Conservation (phyloP, 257 asterid species). For the Solanum microdontum region DNA sequence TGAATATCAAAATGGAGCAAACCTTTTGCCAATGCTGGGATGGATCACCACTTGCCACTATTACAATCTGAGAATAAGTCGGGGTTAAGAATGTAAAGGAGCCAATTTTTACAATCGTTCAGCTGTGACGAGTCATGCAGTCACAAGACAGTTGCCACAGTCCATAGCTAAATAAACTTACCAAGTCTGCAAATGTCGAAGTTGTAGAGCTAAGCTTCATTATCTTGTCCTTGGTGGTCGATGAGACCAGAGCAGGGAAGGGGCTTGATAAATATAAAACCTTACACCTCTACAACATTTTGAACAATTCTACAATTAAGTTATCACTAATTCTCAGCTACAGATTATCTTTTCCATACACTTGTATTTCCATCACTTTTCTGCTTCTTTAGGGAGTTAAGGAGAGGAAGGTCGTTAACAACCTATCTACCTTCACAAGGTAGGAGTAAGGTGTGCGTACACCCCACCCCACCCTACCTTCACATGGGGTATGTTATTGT, state of each 20-base stretch:
- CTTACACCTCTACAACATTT: not conserved
- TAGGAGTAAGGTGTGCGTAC: not conserved
- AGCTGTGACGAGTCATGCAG: not conserved
- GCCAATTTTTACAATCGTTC: not conserved
- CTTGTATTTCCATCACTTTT: not conserved
- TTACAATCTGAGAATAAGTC: not conserved
- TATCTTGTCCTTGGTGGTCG: not conserved
- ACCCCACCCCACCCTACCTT: not conserved
- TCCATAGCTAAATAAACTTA: not conserved
- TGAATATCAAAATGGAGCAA: not conserved
- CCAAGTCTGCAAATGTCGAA: not conserved
- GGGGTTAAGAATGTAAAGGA: not conserved
- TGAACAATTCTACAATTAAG: not conserved
- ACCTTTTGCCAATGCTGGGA: not conserved
- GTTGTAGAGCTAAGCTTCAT: not conserved
- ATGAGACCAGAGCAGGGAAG: not conserved
- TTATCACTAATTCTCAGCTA: not conserved
- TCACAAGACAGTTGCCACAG: not conserved
- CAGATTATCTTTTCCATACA: not conserved
- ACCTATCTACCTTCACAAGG: not conserved
- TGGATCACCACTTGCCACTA: not conserved
- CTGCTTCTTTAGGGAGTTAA: not conserved
- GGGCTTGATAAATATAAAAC: not conserved
- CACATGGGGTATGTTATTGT: not conserved
- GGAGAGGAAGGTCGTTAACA: not conserved